Evolutionary conservation across 1,139 yeast species (phyloP).

Genomic region (Debaryomyces subglobosus): DNA sequence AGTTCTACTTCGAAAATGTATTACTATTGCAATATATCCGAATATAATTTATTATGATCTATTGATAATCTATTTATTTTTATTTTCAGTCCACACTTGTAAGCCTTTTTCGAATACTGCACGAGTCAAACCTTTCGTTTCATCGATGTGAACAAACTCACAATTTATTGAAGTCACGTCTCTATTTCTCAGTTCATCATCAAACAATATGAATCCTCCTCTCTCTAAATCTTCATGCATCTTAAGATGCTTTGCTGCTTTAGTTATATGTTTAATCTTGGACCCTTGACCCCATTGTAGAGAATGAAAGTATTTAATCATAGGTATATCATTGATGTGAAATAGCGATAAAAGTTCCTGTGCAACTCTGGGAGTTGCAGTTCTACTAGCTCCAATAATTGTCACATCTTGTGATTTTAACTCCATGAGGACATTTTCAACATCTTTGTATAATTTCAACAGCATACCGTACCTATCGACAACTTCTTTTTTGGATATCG

Average conservation of each 20-base stretch:
- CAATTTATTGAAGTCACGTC: slow-evolving; percentile 69
- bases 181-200: slow-evolving; percentile 67
- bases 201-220: slow-evolving; percentile 63
- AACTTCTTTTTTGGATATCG: slow-evolving; percentile 25
- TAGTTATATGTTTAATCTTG: slow-evolving; percentile 60
- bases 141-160: slow-evolving; percentile 56
- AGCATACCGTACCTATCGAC: slow-evolving; percentile 52
- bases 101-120: slow-evolving; percentile 49
- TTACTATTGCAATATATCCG: background rate
- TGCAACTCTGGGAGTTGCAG: slow-evolving; percentile 67
- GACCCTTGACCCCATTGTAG: slow-evolving; percentile 71
- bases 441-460: slow-evolving; percentile 61
- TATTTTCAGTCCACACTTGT: slow-evolving; percentile 32
- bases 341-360: slow-evolving; percentile 53
- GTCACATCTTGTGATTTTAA: slow-evolving; percentile 43
- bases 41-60: background rate
- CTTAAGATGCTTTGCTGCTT: slow-evolving; percentile 45
- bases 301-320: slow-evolving; percentile 50
- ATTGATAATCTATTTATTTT: slow-evolving; percentile 4
- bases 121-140: slow-evolving; percentile 53
- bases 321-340: slow-evolving; percentile 50
- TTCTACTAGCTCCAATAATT: slow-evolving; percentile 69
- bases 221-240: slow-evolving; percentile 43
- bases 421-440: slow-evolving; percentile 54
- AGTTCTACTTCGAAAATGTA: background rate